phyloP scores from a whole-genome alignment of 2,329 filamentous ascomycete species.

The Drechslera avenae region DNA sequence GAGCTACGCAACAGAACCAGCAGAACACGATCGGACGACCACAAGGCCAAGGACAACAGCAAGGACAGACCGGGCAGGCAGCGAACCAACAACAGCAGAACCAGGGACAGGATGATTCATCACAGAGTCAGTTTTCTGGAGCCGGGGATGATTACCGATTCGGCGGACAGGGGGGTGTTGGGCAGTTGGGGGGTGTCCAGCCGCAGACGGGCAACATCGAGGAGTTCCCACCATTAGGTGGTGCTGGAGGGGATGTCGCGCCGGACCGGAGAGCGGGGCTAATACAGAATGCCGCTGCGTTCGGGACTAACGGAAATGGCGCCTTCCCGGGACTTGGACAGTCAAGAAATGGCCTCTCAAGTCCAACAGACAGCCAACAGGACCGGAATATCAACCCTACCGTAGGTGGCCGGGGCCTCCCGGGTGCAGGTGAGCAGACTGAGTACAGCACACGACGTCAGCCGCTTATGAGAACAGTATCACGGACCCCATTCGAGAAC shows the following conservation, averaged over 20 bases:
- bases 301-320: conserved; percentile 45
- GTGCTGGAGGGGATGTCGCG: conserved; percentile 57
- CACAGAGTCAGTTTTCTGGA: conserved; percentile 58
- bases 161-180: conserved; percentile 60
- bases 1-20: conserved; percentile 58
- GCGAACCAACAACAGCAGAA: conserved; percentile 53
- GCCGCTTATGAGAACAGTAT: conserved; percentile 25
- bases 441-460: background rate
- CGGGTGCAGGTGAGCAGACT: conserved; percentile 26
- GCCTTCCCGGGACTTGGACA: conserved; percentile 52
- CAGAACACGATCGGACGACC: conserved; percentile 61
- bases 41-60: conserved; percentile 47
- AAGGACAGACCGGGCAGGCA: conserved; percentile 42
- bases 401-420: conserved; percentile 37
- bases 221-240: conserved; percentile 65
- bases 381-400: conserved; percentile 40
- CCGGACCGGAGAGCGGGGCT: conserved; percentile 57
- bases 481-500: conserved; percentile 41
- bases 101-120: conserved; percentile 47
- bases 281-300: conserved; percentile 57
- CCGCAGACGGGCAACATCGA: conserved; percentile 63
- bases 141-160: conserved; percentile 62
- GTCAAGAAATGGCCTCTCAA: conserved; percentile 51
- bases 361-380: conserved; percentile 46
- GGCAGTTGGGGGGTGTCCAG: conserved; percentile 57